phyloP scores from a whole-genome alignment of 352 stramenopile genomes.

The Phytopythium litorale region DNA sequence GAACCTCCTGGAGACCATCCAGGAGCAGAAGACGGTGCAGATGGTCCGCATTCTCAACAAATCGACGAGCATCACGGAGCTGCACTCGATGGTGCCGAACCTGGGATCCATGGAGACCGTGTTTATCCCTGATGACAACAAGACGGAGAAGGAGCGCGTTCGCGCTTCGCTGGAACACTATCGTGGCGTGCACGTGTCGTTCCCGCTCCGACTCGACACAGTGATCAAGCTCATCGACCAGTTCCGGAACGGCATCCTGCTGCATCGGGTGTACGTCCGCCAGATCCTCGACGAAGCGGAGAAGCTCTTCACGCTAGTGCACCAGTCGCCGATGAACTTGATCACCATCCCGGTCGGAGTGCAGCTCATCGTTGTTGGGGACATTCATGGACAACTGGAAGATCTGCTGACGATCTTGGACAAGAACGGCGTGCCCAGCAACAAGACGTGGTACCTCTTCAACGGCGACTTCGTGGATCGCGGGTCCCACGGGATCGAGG shows the following conservation, averaged over 20 bases:
- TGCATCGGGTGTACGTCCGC: constrained; percentile 74
- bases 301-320: constrained; percentile 43
- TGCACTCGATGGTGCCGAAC: constrained; percentile 75
- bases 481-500: constrained; percentile 89
- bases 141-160: constrained; percentile 54
- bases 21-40: constrained; percentile 81
- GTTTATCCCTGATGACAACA: constrained; percentile 39
- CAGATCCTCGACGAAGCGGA: constrained; percentile 71
- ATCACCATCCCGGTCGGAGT: constrained; percentile 77
- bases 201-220: constrained; percentile 69
- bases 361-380: constrained; percentile 89
- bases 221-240: constrained; percentile 82
- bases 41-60: constrained; percentile 87
- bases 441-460: constrained; percentile 92
- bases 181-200: constrained; percentile 64
- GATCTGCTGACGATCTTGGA: constrained; percentile 93
- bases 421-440: constrained; percentile 86
- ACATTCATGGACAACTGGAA: constrained; percentile 92
- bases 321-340: constrained; percentile 61
- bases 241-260: constrained; percentile 78
- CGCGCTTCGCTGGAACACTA: constrained; percentile 65
- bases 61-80: constrained; percentile 74
- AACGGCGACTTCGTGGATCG: constrained; percentile 97
- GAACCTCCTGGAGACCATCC: constrained; percentile 75
- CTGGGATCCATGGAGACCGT: constrained; percentile 61